Base-by-base conservation (phyloP, 352 stramenopile species). In the Phytophthora boehmeriae region DNA sequence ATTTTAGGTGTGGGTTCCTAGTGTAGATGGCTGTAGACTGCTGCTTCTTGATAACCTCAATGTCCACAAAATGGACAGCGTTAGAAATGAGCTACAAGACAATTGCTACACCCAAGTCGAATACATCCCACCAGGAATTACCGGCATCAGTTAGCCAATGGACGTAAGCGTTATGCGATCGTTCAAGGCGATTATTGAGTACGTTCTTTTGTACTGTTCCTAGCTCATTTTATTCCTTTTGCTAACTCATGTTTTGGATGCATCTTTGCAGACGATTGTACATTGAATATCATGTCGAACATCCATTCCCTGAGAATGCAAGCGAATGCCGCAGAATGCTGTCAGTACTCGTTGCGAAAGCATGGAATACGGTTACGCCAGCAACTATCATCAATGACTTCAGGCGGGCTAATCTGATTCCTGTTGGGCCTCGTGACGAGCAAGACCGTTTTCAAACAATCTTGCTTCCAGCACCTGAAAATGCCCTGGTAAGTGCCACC, bases 61-160 rank as follows among this genome's bases (percentile, higher is more conserved):
- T 22, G 51, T 58, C 0, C 51, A 58, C 25, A 50, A 49, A 14
- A 58, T 58, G 25, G 23, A n/a, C 3, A 49, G 36, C 27, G 42
- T 58, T 8, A 14, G 51, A 1, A n/a, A 58, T n/a, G 2, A 20
- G 2, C 25, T 50, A 1, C 23, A 58, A 11, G 6, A 16, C 2
- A 11, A 44, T 4, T 49, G 39, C 23, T 6, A 5, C 0, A 59
- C 51, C 3, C 51, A 59, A 35, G 27, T 59, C 8, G 16, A 49
- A 23, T 50, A 50, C 11, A 50, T 59, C n/a, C n/a, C 27, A 8
- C 13, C 51, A 4, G 50, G 35, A 2, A 22, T 49, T 14, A 57
- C 50, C 22, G 36, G 36, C 0, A 6, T 35, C 11, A 50, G 51
- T 6, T 17, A 59, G 11, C 51, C 27, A 5, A 57, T 57, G 22